Percentiles rank a stretch among this genome's conserved stretches.
Conservation (phyloP, 306 rosid species). For the Hippophae rhamnoides region DNA sequence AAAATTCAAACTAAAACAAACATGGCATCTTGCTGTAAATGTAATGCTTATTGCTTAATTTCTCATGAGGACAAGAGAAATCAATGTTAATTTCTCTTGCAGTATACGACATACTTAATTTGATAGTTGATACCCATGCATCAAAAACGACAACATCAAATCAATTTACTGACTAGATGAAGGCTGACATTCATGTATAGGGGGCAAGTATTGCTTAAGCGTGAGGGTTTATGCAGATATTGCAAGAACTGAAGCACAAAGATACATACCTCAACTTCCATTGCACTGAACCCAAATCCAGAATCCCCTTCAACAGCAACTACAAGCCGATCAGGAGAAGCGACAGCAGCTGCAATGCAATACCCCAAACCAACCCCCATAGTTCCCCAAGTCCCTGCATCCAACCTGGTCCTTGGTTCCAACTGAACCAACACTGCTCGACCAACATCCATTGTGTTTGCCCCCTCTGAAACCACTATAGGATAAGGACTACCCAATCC, state of each 20-base stretch:
- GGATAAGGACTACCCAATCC: constrained; percentile 46
- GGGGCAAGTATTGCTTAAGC: background rate
- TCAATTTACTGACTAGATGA: background rate
- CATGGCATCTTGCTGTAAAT: no score
- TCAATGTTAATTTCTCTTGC: no score
- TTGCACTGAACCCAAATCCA: constrained; percentile 88
- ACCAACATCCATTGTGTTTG: constrained; percentile 59
- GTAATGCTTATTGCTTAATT: no score
- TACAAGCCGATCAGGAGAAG: constrained; percentile 72
- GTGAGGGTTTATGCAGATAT: background rate
- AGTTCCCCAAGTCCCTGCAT: constrained; percentile 69
- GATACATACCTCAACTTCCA: constrained; percentile 92
- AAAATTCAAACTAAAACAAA: no score
- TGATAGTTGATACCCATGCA: no score
- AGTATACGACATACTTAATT: no score
- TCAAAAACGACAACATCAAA: background rate
- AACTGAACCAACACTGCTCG: constrained; percentile 48
- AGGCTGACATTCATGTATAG: background rate
- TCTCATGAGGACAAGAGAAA: no score
- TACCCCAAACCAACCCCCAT: constrained; percentile 97
- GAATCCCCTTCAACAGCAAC: constrained; percentile 95
- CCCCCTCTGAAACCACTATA: constrained; percentile 54
- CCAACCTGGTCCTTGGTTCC: constrained; percentile 62
- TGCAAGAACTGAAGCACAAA: background rate
- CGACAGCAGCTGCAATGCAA: constrained; percentile 92